These are phyloP conservation scores for Barnettozyma hawaiiensis DNA, from an alignment of 1,139 yeast genomes.

Conservation along the genomic window DNA sequence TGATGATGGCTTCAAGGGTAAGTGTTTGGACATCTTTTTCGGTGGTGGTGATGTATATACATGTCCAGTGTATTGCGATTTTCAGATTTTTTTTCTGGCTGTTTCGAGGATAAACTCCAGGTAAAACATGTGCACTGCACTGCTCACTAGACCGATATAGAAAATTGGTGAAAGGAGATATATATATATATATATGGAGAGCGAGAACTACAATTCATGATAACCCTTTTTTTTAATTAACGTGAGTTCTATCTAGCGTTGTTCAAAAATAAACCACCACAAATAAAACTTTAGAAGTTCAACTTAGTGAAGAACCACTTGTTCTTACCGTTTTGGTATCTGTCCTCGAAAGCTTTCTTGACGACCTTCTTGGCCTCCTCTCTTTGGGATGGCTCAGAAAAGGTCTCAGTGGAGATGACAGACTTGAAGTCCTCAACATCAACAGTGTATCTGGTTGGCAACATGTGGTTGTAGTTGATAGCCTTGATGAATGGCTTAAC, in stretches of 20 bases:
- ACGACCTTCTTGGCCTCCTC: conserved; percentile 99
- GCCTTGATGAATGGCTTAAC: conserved; percentile 99
- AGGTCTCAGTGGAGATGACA: conserved; percentile 87
- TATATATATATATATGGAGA: too few relatives aligned
- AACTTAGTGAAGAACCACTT: conserved; percentile 99
- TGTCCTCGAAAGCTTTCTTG: conserved; percentile 99
- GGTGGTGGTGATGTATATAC: too few relatives aligned
- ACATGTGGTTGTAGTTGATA: conserved; percentile 99
- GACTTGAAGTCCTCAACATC: conserved; percentile 95
- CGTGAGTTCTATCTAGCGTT: conserved; percentile 3
- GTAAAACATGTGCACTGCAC: neutral
- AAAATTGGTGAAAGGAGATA: too few relatives aligned
- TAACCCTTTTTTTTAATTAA: neutral
- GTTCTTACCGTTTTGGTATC: conserved; percentile 99
- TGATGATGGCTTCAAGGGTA: neutral
- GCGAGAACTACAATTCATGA: neutral
- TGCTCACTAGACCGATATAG: neutral
- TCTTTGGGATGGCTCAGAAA: conserved; percentile 97
- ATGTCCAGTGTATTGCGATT: too few relatives aligned
- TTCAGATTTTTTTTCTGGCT: neutral
- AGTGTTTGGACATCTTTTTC: neutral
- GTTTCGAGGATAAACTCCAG: neutral
- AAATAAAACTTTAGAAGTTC: conserved; percentile 73
- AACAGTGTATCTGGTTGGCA: conserved; percentile 99
- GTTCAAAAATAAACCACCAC: conserved; percentile 1